These are phyloP conservation scores for Colletotrichum sansevieriae DNA, from an alignment of 2,329 filamentous ascomycete species.

Conservation along the genomic window DNA sequence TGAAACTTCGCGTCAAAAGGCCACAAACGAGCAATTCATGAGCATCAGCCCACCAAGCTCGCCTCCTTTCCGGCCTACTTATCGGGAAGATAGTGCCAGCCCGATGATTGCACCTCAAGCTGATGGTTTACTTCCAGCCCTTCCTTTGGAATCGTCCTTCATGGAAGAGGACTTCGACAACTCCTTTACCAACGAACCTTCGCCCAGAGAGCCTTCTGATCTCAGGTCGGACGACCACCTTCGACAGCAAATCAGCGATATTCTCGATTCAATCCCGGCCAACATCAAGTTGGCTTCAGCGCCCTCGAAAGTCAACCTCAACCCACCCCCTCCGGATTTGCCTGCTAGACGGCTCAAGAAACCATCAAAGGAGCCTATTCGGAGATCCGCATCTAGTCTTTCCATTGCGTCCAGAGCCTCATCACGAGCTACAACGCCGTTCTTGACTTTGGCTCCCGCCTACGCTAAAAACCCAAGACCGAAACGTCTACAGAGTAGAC, in stretches of 20 bases:
- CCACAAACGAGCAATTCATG: constrained; percentile 46
- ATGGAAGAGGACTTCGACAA: constrained; percentile 64
- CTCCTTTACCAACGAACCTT: constrained; percentile 50
- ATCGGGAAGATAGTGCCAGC: constrained; percentile 32
- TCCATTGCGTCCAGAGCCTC: constrained; percentile 51
- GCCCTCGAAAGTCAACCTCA: constrained; percentile 62
- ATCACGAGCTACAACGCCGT: constrained; percentile 72
- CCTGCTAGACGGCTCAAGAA: constrained; percentile 62
- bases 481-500: constrained; percentile 65
- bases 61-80: constrained; percentile 51
- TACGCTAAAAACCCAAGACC: constrained; percentile 62
- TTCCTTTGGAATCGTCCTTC: constrained; percentile 59
- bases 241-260: constrained; percentile 83
- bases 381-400: constrained; percentile 63
- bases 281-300: constrained; percentile 79
- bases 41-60: constrained; percentile 64
- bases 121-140: constrained; percentile 50
- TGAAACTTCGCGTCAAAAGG: constrained; percentile 17
- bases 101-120: constrained; percentile 34
- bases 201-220: constrained; percentile 52
- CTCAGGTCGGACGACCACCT: constrained; percentile 74
- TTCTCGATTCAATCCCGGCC: constrained; percentile 82
- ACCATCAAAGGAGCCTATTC: constrained; percentile 57
- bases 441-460: constrained; percentile 77
- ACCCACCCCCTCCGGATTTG: constrained; percentile 71